Evolutionary conservation across 805 yeast species (phyloP).

Genomic region (Clavispora phyllophila): DNA sequence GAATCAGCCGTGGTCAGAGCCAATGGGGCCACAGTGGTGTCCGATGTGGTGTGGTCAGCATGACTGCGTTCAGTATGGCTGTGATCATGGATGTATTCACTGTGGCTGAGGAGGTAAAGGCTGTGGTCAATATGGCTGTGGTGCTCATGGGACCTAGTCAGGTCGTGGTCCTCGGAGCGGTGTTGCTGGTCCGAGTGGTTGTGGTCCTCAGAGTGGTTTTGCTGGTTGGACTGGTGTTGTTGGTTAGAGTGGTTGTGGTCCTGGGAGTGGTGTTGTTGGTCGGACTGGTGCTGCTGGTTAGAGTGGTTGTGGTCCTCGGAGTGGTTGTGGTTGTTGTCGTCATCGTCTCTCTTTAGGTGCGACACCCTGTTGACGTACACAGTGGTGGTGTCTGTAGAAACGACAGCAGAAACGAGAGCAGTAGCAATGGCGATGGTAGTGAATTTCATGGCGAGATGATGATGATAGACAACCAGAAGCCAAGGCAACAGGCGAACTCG

Average conservation of each 20-base stretch:
- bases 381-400: constrained; percentile 2
- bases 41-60: too few relatives aligned
- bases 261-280: not conserved
- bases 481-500: too few relatives aligned
- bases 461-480: too few relatives aligned
- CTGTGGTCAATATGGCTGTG: too few relatives aligned
- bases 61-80: too few relatives aligned
- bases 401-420: constrained; percentile 7
- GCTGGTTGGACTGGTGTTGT: not conserved
- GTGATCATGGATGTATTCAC: too few relatives aligned
- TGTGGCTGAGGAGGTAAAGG: too few relatives aligned
- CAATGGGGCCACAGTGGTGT: not conserved
- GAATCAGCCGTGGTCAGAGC: not conserved
- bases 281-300: not conserved
- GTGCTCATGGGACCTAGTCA: too few relatives aligned
- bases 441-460: constrained; percentile 9
- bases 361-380: too few relatives aligned
- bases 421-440: constrained; percentile 8
- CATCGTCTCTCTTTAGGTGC: too few relatives aligned
- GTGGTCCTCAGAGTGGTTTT: not conserved
- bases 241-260: not conserved
- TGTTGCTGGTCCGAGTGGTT: not conserved
- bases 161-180: too few relatives aligned
- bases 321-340: not conserved
- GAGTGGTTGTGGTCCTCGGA: not conserved